Conservation (phyloP, 2,329 filamentous ascomycete genomes). For the Byssochlamys sp. region DNA sequence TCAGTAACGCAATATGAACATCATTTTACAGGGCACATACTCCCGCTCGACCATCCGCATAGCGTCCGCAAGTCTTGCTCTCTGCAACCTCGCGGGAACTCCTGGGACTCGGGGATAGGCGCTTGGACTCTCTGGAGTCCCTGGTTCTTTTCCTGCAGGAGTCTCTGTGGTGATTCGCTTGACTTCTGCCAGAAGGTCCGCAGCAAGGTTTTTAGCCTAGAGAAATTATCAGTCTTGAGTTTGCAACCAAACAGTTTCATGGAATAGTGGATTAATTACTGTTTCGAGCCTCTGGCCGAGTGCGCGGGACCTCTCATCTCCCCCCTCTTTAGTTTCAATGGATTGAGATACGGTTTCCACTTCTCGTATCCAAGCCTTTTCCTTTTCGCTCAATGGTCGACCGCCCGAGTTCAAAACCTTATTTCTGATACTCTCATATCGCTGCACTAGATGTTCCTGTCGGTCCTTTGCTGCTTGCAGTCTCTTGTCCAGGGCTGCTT, state of each 20-base stretch:
- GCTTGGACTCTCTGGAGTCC: constrained; percentile 20
- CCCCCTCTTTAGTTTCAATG: constrained; percentile 19
- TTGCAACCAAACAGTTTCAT: background rate
- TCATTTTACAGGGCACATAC: constrained; percentile 18
- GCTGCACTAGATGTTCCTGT: constrained; percentile 30
- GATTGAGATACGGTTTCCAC: constrained; percentile 31
- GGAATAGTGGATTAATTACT: constrained; percentile 21
- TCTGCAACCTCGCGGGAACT: constrained; percentile 35
- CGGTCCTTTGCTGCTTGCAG: constrained; percentile 30
- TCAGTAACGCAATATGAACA: constrained; percentile 4
- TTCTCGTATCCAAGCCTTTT: constrained; percentile 37
- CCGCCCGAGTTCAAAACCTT: constrained; percentile 36
- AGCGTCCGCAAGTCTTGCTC: constrained; percentile 38
- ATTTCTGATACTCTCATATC: constrained; percentile 37
- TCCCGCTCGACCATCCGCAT: constrained; percentile 44
- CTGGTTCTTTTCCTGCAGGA: constrained; percentile 17
- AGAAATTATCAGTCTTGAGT: constrained; percentile 8
- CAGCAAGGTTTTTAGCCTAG: constrained; percentile 33
- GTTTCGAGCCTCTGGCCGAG: constrained; percentile 30
- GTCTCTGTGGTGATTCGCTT: constrained; percentile 23
- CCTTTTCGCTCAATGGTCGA: constrained; percentile 37
- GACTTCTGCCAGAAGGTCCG: constrained; percentile 27
- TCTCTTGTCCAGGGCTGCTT: constrained; percentile 29
- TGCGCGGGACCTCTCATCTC: constrained; percentile 15
- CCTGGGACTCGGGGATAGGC: constrained; percentile 28